phyloP scores from a whole-genome alignment of 345 rosid genomes.

The Arabis alpina region DNA sequence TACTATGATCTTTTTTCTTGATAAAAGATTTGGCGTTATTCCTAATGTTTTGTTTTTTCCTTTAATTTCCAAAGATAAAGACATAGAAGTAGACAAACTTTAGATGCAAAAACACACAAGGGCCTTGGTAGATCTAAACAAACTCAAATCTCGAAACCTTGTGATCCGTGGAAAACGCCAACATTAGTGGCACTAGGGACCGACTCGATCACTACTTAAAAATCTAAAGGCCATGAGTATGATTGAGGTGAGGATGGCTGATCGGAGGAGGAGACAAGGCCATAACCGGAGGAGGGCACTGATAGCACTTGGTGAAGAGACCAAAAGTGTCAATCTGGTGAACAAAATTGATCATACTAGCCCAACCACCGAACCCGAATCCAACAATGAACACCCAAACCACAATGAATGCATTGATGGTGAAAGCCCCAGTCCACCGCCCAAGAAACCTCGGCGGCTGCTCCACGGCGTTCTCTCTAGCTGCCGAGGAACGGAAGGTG shows the following conservation, averaged over 20 bases:
- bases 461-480: constrained; percentile 98
- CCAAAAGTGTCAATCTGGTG: constrained; percentile 98
- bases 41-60: constrained; percentile 2
- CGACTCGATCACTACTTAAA: background rate
- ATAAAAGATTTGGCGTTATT: background rate
- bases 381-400: constrained; percentile 94
- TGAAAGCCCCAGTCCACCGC: constrained; percentile 82
- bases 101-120: constrained; percentile 3
- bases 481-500: constrained; percentile 84
- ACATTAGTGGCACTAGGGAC: background rate
- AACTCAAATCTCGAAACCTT: background rate
- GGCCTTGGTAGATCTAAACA: background rate
- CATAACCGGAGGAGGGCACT: constrained; percentile 59
- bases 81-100: background rate
- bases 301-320: constrained; percentile 93
- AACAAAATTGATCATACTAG: constrained; percentile 78
- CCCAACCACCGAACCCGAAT: constrained; percentile 99
- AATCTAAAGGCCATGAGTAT: constrained; percentile 51
- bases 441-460: constrained; percentile 80
- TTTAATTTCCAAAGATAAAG: constrained; percentile 1
- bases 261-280: constrained; percentile 34
- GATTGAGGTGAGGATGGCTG: constrained; percentile 47
- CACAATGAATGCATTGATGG: constrained; percentile 76
- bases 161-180: constrained; percentile 20
- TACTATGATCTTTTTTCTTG: background rate